phyloP scores from a whole-genome alignment of 306 rosid genomes.

The Lathyrus tuberosus region DNA sequence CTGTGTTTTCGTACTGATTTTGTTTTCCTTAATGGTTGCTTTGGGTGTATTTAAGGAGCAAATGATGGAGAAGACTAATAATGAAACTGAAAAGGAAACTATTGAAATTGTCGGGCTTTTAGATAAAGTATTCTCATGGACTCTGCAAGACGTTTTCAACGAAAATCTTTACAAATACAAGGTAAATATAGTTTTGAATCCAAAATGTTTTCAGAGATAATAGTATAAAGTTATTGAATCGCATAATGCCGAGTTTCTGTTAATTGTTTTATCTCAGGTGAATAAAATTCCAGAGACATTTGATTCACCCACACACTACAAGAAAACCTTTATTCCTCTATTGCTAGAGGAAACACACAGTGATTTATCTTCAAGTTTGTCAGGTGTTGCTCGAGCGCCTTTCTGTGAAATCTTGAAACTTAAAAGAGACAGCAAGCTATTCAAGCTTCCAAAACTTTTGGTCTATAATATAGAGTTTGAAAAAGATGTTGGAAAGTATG shows the following conservation, averaged over 20 bases:
- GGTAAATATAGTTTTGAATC: neutral
- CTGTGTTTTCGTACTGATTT: neutral
- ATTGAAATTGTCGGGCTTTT: neutral
- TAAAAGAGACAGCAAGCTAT: neutral
- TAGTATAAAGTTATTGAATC: neutral
- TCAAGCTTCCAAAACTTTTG: slow-evolving; percentile 26
- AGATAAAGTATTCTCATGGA: slow-evolving; percentile 27
- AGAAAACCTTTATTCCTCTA: slow-evolving; percentile 46
- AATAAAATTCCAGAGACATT: slow-evolving; percentile 50
- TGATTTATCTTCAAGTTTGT: slow-evolving; percentile 48
- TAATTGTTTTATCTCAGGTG: slow-evolving; percentile 44
- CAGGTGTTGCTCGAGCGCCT: slow-evolving; percentile 39
- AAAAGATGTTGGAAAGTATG: slow-evolving; percentile 28
- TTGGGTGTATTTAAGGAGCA: neutral
- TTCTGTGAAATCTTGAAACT: slow-evolving; percentile 35
- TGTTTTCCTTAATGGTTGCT: neutral
- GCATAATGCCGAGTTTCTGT: too few relatives aligned
- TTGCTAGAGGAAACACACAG: slow-evolving; percentile 60
- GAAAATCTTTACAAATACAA: slow-evolving; percentile 25
- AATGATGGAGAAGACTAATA: neutral
- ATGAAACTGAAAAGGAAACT: neutral
- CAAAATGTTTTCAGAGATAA: neutral
- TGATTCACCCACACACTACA: slow-evolving; percentile 35
- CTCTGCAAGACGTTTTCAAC: slow-evolving; percentile 39
- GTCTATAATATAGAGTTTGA: slow-evolving; percentile 6